phyloP scores from a whole-genome alignment of 306 rosid species.

The Notholithocarpus densiflorus region DNA sequence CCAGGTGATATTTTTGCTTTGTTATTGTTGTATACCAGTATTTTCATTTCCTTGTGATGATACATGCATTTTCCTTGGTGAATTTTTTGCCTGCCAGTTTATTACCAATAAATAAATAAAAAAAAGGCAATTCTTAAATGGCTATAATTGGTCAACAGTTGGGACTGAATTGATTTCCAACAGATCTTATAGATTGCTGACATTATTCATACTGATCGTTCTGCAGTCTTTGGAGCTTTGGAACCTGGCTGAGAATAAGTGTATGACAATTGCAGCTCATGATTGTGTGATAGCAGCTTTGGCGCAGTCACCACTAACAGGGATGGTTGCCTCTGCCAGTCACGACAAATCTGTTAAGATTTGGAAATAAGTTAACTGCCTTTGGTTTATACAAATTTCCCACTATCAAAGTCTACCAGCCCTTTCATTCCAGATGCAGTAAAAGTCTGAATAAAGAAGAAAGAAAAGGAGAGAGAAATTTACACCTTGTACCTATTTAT shows the following conservation, averaged over 20 bases:
- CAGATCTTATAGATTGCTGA: constrained; percentile 8
- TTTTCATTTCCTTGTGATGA: neutral
- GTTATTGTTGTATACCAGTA: neutral
- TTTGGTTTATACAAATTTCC: constrained; percentile 20
- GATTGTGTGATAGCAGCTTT: constrained; percentile 77
- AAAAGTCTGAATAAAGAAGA: constrained; percentile 18
- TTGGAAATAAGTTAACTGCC: constrained; percentile 56
- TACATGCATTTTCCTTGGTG: neutral
- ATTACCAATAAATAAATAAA: too few relatives aligned
- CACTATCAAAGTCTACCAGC: constrained; percentile 24
- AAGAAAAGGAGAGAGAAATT: constrained; percentile 7
- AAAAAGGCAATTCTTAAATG: neutral
- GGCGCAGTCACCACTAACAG: constrained; percentile 71
- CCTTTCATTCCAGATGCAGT: constrained; percentile 8
- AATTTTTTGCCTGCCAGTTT: neutral
- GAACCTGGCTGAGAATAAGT: constrained; percentile 75
- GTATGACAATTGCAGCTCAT: constrained; percentile 75
- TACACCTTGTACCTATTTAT: constrained; percentile 16
- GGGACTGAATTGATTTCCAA: constrained; percentile 6
- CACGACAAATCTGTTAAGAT: constrained; percentile 84
- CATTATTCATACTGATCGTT: constrained; percentile 15
- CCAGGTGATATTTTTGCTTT: constrained; percentile 54
- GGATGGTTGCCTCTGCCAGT: constrained; percentile 93
- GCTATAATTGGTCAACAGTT: neutral
- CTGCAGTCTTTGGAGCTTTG: constrained; percentile 89